phyloP scores from a whole-genome alignment of 2,329 filamentous ascomycete genomes.

The Magnaporthales sp. region DNA sequence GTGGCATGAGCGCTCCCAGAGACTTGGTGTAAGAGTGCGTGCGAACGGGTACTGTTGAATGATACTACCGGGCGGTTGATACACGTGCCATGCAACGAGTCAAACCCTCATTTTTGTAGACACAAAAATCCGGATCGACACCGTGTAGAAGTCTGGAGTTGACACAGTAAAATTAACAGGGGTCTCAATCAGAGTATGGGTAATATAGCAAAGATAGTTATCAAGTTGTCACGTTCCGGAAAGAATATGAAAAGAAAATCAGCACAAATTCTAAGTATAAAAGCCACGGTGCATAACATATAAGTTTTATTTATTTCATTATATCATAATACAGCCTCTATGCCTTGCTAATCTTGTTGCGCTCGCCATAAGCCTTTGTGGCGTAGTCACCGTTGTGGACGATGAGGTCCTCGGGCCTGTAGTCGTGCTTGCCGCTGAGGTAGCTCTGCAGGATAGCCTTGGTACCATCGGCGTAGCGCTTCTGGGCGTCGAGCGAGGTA shows the following conservation, averaged over 20 bases:
- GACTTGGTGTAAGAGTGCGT: too few species aligned
- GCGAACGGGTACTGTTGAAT: not conserved
- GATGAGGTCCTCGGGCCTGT: slow-evolving; percentile 84
- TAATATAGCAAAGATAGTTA: too few species aligned
- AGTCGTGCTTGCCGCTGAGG: slow-evolving; percentile 80
- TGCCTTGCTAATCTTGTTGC: slow-evolving; percentile 31
- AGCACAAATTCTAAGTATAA: too few species aligned
- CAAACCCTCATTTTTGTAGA: too few species aligned
- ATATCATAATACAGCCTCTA: not conserved
- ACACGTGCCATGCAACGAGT: not conserved
- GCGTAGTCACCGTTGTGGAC: slow-evolving; percentile 86
- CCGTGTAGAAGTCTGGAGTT: too few species aligned
- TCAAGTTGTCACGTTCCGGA: too few species aligned
- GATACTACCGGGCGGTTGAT: not conserved
- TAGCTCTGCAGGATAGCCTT: slow-evolving; percentile 90
- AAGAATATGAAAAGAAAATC: too few species aligned
- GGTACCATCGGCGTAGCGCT: slow-evolving; percentile 77
- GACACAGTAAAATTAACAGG: too few species aligned
- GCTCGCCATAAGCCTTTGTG: slow-evolving; percentile 85
- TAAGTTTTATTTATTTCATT: not conserved
- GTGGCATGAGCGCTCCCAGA: slow-evolving; percentile 40
- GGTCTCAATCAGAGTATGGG: too few species aligned
- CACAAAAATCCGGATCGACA: too few species aligned
- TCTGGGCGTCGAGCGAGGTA: slow-evolving; percentile 96
- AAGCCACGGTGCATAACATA: not conserved